phyloP scores from a whole-genome alignment of 2,329 filamentous ascomycete genomes.

The Colletotrichum salicis region DNA sequence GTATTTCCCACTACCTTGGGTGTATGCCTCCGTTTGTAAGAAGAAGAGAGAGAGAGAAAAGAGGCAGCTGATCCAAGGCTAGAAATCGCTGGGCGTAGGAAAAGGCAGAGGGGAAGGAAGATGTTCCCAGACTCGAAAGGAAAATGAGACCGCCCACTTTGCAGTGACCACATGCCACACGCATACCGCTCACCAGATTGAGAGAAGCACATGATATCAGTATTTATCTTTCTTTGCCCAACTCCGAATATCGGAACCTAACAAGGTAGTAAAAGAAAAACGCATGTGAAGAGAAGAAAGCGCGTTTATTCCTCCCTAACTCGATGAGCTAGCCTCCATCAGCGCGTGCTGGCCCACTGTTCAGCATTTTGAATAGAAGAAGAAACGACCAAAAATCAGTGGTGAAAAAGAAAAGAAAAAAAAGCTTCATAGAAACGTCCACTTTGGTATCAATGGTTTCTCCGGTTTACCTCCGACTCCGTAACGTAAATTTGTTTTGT shows the following conservation, averaged over 20 bases:
- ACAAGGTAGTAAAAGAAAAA: not conserved
- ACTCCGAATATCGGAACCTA: constrained; percentile 12
- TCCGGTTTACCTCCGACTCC: constrained; percentile 35
- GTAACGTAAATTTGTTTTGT: constrained; percentile 26
- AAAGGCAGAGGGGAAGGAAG: not conserved
- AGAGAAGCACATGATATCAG: not conserved
- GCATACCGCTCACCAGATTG: not conserved
- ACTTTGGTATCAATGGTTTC: constrained; percentile 36
- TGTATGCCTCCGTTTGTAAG: no score
- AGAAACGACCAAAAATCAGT: not conserved
- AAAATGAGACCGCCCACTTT: no score
- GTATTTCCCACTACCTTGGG: not conserved
- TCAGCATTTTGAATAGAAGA: constrained; percentile 1
- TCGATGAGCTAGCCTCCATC: not conserved
- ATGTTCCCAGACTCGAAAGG: not conserved
- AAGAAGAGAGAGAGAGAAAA: not conserved
- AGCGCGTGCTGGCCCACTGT: not conserved
- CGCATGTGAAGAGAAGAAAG: not conserved
- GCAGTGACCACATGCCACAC: not conserved
- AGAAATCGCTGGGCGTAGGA: not conserved
- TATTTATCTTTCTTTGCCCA: constrained; percentile 19
- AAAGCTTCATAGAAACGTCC: constrained; percentile 22
- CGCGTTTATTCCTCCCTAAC: not conserved
- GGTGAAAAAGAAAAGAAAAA: constrained; percentile 12
- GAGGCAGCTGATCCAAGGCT: not conserved